These are phyloP conservation scores for Allantophomopsis cytisporea DNA, from an alignment of 2,329 filamentous ascomycete species.

Conservation along the genomic window DNA sequence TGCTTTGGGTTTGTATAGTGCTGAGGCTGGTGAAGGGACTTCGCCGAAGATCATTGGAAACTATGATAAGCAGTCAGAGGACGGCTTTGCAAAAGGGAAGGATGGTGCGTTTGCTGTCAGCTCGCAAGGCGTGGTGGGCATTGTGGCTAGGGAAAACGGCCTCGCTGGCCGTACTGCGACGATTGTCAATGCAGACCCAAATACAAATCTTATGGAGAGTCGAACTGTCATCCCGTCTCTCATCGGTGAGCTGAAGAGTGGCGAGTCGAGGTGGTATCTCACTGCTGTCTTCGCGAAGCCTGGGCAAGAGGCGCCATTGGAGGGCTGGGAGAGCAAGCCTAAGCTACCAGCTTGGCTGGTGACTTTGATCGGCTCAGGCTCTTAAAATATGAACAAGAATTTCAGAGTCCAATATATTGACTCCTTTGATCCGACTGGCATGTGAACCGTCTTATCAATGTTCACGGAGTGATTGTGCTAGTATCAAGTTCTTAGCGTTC, in stretches of 20 bases:
- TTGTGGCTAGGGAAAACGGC: slow-evolving; percentile 26
- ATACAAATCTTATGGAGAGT: slow-evolving; percentile 63
- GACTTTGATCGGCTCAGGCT: slow-evolving; percentile 7
- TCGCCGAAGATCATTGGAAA: slow-evolving; percentile 42
- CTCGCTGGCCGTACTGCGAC: slow-evolving; percentile 33
- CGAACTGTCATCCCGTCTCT: slow-evolving; percentile 60
- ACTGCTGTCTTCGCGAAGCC: slow-evolving; percentile 62
- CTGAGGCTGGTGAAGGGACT: slow-evolving; percentile 37
- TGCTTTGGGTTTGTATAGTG: slow-evolving; percentile 34
- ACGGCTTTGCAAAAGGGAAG: slow-evolving; percentile 34
- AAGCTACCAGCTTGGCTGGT: slow-evolving; percentile 45
- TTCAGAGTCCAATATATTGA: too few relatives aligned
- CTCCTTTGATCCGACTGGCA: too few relatives aligned
- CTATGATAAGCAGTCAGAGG: slow-evolving; percentile 41
- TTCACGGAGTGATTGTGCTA: too few relatives aligned
- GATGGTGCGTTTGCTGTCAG: slow-evolving; percentile 41
- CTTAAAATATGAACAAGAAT: too few relatives aligned
- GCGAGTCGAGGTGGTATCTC: slow-evolving; percentile 50
- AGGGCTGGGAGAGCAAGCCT: slow-evolving; percentile 47
- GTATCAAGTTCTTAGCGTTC: too few relatives aligned
- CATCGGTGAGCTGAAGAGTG: slow-evolving; percentile 43
- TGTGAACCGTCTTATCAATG: too few relatives aligned
- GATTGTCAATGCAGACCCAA: slow-evolving; percentile 64
- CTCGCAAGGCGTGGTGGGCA: slow-evolving; percentile 38
- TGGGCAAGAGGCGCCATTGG: slow-evolving; percentile 34